Conservation (phyloP, 441 rosid species). For the Metrosideros polymorpha region DNA sequence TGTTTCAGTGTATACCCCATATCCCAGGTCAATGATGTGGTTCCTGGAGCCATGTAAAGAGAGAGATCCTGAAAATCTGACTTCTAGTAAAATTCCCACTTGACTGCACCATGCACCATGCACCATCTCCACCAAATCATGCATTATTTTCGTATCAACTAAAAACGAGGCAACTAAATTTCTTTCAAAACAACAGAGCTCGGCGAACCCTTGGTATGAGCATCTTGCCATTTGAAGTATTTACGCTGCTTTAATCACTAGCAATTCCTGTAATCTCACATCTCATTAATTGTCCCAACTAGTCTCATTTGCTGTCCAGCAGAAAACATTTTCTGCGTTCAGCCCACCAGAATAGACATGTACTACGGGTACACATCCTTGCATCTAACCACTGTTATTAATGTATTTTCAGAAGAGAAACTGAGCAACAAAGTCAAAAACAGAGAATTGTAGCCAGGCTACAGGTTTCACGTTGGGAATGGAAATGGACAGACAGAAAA, state of each 20-base stretch:
- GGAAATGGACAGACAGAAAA: neutral
- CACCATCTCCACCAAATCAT: neutral
- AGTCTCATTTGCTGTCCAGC: neutral
- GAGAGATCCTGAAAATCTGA: neutral
- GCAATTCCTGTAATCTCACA: neutral
- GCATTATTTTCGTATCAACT: neutral
- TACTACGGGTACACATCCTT: neutral
- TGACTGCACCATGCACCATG: neutral
- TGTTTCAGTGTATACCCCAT: neutral
- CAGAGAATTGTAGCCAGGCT: neutral
- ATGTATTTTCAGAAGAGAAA: neutral
- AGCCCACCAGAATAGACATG: neutral
- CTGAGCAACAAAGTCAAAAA: neutral
- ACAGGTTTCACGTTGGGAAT: neutral
- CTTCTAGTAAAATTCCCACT: neutral
- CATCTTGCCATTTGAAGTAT: neutral
- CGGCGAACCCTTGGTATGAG: neutral
- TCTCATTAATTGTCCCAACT: neutral
- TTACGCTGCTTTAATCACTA: neutral
- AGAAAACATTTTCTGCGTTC: neutral
- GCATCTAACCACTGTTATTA: neutral
- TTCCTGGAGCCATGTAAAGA: neutral
- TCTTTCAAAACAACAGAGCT: neutral
- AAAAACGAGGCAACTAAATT: neutral
- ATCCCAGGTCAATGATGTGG: neutral